phyloP scores from a whole-genome alignment of 2,329 filamentous ascomycete species.

The Clathrospora elynae region DNA sequence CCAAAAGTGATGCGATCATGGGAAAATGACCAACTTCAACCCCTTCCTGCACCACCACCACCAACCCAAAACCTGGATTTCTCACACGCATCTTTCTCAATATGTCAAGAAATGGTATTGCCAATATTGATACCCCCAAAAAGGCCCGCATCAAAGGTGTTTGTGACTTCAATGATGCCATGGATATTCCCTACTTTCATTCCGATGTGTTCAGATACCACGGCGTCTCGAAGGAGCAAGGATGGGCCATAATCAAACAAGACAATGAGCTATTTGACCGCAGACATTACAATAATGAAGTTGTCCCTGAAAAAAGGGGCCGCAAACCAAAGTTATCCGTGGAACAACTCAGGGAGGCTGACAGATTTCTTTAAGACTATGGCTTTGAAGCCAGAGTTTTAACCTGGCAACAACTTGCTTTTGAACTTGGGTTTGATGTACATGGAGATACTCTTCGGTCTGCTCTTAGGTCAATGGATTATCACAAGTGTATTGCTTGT shows the following conservation, averaged over 20 bases:
- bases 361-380: constrained; percentile 11
- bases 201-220: constrained; percentile 5
- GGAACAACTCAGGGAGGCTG: constrained; percentile 1
- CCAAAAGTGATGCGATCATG: too few species aligned
- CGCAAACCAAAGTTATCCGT: not conserved
- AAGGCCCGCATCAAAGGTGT: constrained; percentile 2
- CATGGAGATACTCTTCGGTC: constrained; percentile 1
- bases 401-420: constrained; percentile 6
- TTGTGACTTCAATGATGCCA: not conserved
- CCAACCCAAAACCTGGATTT: not conserved
- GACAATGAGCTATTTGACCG: constrained; percentile 2
- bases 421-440: constrained; percentile 2
- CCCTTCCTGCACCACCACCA: not conserved
- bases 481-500: constrained; percentile 13
- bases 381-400: constrained; percentile 7
- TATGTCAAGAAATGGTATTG: not conserved
- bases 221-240: not conserved
- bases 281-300: not conserved
- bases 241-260: constrained; percentile 10
- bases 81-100: not conserved
- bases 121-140: not conserved
- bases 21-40: constrained; percentile 3
- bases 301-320: constrained; percentile 1
- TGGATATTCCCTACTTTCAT: constrained; percentile 1
- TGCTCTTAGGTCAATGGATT: constrained; percentile 6